Percentiles rank a stretch among this genome's conserved stretches.
Conservation (phyloP, 257 asterid genomes). For the Henckelia pumila region DNA sequence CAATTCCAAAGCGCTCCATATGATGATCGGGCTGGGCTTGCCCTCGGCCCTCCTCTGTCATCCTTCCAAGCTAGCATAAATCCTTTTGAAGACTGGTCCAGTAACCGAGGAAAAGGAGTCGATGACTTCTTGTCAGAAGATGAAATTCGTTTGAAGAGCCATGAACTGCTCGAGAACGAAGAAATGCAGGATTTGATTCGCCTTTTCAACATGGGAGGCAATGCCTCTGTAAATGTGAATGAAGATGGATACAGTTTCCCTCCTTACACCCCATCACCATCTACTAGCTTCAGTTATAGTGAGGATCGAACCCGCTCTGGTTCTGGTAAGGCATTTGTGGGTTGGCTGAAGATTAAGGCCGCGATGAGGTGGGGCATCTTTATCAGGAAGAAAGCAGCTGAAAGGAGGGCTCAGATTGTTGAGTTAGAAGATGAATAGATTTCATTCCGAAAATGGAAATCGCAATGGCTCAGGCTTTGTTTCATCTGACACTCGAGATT, state of each 20-base stretch:
- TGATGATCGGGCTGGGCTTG: slow-evolving; percentile 47
- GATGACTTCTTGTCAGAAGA: slow-evolving; percentile 86
- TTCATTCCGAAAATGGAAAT: neutral
- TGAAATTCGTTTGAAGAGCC: slow-evolving; percentile 83
- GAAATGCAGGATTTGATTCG: slow-evolving; percentile 95
- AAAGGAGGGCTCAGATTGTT: slow-evolving; percentile 87
- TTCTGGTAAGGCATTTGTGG: slow-evolving; percentile 85
- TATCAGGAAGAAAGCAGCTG: slow-evolving; percentile 95
- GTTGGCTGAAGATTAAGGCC: slow-evolving; percentile 97
- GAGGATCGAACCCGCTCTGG: slow-evolving; percentile 71
- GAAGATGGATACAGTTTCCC: slow-evolving; percentile 68
- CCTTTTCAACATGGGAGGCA: slow-evolving; percentile 82
- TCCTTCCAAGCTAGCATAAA: slow-evolving; percentile 51
- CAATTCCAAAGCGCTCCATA: slow-evolving; percentile 45
- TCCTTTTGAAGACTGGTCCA: slow-evolving; percentile 80
- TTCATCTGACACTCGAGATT: neutral
- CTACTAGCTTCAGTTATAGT: slow-evolving; percentile 50
- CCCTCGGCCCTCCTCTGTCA: slow-evolving; percentile 75
- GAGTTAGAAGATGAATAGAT: slow-evolving; percentile 78
- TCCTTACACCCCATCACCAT: slow-evolving; percentile 57
- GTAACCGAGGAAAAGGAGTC: slow-evolving; percentile 52
- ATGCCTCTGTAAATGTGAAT: slow-evolving; percentile 37
- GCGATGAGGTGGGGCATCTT: slow-evolving; percentile 99
- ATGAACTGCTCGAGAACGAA: slow-evolving; percentile 88
- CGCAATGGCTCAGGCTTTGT: neutral